Evolutionary conservation across 1,139 yeast species (phyloP).

Genomic region (Ogataea hybrid): DNA sequence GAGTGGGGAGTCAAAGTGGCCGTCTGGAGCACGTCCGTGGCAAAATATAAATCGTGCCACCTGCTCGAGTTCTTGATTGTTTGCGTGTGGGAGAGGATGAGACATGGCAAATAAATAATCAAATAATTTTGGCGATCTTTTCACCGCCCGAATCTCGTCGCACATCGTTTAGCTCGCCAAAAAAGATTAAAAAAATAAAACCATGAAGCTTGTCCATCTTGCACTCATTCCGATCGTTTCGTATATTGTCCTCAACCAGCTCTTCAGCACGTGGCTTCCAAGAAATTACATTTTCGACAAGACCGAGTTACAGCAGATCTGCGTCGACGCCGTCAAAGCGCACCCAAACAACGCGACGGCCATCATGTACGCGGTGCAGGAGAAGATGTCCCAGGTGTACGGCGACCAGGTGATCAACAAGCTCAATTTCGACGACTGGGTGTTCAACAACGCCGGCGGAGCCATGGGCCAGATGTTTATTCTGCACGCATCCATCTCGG

Average conservation of each 20-base stretch:
- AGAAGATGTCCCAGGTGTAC: slow-evolving; percentile 58
- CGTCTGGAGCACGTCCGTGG: not conserved
- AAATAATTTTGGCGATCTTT: not conserved
- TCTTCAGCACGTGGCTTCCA: slow-evolving; percentile 69
- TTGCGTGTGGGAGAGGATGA: too few species aligned
- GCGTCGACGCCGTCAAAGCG: slow-evolving; percentile 49
- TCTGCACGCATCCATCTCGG: slow-evolving; percentile 92
- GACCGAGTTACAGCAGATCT: slow-evolving; percentile 45
- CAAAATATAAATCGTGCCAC: not conserved
- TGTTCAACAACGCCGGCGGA: slow-evolving; percentile 96
- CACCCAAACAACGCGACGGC: slow-evolving; percentile 62
- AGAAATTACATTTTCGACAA: slow-evolving; percentile 53
- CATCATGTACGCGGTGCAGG: slow-evolving; percentile 59
- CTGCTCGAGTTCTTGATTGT: too few species aligned
- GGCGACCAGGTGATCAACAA: slow-evolving; percentile 63
- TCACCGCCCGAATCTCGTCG: slow-evolving; percentile 3
- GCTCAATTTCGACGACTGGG: slow-evolving; percentile 79
- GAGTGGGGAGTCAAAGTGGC: not conserved
- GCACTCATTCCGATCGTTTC: slow-evolving; percentile 28
- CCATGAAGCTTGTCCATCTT: slow-evolving; percentile 18
- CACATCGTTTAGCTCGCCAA: slow-evolving; percentile 3
- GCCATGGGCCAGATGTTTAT: slow-evolving; percentile 99
- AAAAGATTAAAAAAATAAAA: not conserved
- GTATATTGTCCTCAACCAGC: slow-evolving; percentile 39
- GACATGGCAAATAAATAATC: not conserved